Conservation (phyloP, 208 protist species). For the Leishmania arabica region DNA sequence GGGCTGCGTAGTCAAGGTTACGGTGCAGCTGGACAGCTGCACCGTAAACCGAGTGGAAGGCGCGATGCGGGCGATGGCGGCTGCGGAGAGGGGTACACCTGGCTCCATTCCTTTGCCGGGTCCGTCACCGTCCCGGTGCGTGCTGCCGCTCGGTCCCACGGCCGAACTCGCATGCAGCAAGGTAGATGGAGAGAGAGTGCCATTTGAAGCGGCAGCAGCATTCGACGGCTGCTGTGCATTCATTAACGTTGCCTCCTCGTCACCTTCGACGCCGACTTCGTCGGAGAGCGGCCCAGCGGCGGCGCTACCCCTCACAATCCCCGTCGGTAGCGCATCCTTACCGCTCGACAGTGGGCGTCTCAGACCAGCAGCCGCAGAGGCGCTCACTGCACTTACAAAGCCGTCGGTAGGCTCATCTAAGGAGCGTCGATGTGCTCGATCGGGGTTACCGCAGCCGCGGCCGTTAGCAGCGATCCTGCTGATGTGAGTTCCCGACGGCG, state of each 20-base stretch:
- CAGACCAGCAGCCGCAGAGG: neutral
- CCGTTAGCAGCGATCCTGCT: neutral
- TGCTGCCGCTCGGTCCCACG: neutral
- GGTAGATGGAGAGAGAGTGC: neutral
- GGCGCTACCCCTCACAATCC: neutral
- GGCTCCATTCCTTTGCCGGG: neutral
- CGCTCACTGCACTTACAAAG: neutral
- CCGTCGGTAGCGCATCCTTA: neutral
- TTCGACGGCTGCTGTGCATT: neutral
- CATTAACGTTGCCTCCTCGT: neutral
- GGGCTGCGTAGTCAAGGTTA: neutral
- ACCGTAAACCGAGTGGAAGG: conserved; percentile 19
- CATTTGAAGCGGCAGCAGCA: neutral
- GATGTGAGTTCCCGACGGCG: neutral
- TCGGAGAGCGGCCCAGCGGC: neutral
- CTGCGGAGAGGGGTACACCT: conserved; percentile 14
- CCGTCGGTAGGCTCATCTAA: neutral
- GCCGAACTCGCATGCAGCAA: neutral
- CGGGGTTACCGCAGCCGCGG: neutral
- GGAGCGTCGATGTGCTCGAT: neutral
- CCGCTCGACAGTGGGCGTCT: neutral
- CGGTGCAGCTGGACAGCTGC: conserved; percentile 15
- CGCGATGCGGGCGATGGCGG: conserved; percentile 14
- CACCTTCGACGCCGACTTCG: neutral
- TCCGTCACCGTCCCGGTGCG: neutral